A percentile compares a stretch with the other conserved stretches of the same genome.
phyloP scores from a whole-genome alignment of 2,329 filamentous ascomycete species.

The Aspergillus sp. region DNA sequence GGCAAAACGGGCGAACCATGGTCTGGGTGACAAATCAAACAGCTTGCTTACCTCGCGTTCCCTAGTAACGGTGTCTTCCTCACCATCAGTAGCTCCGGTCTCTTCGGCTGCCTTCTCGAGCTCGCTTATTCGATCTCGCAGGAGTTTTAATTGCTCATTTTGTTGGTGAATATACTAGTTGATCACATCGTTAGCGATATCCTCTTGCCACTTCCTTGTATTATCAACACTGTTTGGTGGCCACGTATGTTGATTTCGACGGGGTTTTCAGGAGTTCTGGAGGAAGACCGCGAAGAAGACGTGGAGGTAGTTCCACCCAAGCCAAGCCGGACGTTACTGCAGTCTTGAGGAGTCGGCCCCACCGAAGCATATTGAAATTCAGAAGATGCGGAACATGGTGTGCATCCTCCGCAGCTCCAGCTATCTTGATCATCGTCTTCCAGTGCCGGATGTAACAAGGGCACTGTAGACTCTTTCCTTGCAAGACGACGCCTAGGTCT shows the following conservation, averaged over 20 bases:
- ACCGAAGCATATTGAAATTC: neutral
- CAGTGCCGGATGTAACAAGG: neutral
- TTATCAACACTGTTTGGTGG: neutral
- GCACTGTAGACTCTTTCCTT: neutral
- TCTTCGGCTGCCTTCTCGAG: constrained; percentile 37
- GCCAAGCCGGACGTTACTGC: neutral
- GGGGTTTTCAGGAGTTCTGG: neutral
- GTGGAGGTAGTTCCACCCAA: neutral
- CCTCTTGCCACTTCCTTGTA: neutral
- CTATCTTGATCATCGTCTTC: neutral
- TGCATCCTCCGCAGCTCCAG: neutral
- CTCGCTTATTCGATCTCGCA: constrained; percentile 42
- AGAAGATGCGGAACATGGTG: neutral
- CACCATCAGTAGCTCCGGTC: constrained; percentile 33
- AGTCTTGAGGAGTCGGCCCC: neutral
- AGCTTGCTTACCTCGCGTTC: constrained; percentile 39
- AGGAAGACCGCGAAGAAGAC: neutral
- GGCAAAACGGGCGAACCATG: neutral
- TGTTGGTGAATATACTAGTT: constrained; percentile 44
- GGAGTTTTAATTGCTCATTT: constrained; percentile 43
- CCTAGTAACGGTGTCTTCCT: constrained; percentile 37
- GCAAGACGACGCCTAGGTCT: no score
- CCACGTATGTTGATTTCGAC: neutral
- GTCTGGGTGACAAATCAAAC: neutral
- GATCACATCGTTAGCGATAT: constrained; percentile 15